Evolutionary conservation across 805 yeast species (phyloP).

Genomic region (Candida coleopterorum): DNA sequence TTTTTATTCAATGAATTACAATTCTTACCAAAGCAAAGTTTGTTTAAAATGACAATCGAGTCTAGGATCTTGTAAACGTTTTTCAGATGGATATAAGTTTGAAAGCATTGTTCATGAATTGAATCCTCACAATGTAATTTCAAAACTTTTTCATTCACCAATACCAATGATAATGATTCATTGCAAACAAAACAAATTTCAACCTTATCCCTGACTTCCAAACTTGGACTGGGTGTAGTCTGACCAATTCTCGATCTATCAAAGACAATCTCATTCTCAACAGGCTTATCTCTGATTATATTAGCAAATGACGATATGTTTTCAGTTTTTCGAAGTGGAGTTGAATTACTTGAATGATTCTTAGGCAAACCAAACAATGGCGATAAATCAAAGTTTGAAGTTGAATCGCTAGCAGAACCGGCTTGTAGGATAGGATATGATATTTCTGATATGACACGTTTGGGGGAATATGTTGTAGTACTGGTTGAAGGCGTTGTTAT

Average conservation of each 20-base stretch:
- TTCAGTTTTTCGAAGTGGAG: neutral
- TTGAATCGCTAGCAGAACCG: neutral
- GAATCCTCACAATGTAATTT: conserved; percentile 51
- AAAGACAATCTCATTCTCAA: neutral
- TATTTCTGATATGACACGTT: conserved; percentile 1
- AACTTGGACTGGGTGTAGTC: conserved; percentile 4
- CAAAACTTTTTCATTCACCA: conserved; percentile 41
- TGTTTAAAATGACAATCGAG: neutral
- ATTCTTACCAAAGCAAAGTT: conserved; percentile 5
- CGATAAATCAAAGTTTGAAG: conserved; percentile 1
- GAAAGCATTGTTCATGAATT: conserved; percentile 56
- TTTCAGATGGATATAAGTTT: conserved; percentile 15
- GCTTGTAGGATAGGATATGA: conserved; percentile 2
- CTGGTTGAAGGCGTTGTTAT: neutral
- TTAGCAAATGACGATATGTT: conserved; percentile 2
- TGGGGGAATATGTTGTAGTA: conserved; percentile 1
- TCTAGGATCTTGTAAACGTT: neutral
- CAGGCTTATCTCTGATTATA: conserved; percentile 5
- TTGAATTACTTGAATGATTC: neutral
- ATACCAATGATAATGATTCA: conserved; percentile 43
- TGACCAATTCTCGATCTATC: conserved; percentile 10
- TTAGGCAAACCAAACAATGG: conserved; percentile 2
- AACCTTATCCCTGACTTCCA: conserved; percentile 2
- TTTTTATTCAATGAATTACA: conserved; percentile 4
- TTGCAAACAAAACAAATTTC: conserved; percentile 47